A percentile compares a stretch with the other conserved stretches of the same genome.
Conservation (phyloP, 257 asterid species). For the Avicennia marina region DNA sequence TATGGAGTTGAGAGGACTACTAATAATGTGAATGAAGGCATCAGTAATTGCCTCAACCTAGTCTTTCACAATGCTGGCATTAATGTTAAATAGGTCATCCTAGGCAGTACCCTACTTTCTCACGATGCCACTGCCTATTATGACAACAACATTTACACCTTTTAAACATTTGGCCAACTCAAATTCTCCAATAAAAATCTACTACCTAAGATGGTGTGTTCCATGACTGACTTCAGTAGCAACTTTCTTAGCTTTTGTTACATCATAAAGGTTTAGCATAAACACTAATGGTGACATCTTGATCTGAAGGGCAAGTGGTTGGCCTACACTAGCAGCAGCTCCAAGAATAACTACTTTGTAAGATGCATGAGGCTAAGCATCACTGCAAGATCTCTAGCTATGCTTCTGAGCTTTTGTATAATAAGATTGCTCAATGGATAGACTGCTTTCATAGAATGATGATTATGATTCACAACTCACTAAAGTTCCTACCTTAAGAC, state of each 20-base stretch:
- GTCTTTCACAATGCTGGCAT: conserved; percentile 68
- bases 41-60: conserved; percentile 76
- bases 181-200: conserved; percentile 61
- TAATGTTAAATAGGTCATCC: conserved; percentile 80
- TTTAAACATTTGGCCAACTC: conserved; percentile 62
- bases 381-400: conserved; percentile 27
- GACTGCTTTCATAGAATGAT: conserved; percentile 45
- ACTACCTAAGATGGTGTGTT: conserved; percentile 73
- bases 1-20: conserved; percentile 86
- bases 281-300: conserved; percentile 92
- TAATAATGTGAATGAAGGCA: conserved; percentile 78
- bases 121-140: conserved; percentile 89
- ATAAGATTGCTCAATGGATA: conserved; percentile 33
- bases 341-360: conserved; percentile 82
- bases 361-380: conserved; percentile 75
- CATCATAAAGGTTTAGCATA: conserved; percentile 59
- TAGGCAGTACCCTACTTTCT: conserved; percentile 92
- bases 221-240: conserved; percentile 91
- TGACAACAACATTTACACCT: conserved; percentile 66
- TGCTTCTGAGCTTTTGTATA: conserved; percentile 32
- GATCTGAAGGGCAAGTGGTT: conserved; percentile 72
- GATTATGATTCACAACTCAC: conserved; percentile 37
- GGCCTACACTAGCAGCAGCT: conserved; percentile 89
- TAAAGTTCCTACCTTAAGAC: conserved; percentile 45
- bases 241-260: conserved; percentile 83